These are phyloP conservation scores for Ceratocystis cacaofunesta DNA, from an alignment of 2,329 filamentous ascomycete genomes.

Conservation along the genomic window DNA sequence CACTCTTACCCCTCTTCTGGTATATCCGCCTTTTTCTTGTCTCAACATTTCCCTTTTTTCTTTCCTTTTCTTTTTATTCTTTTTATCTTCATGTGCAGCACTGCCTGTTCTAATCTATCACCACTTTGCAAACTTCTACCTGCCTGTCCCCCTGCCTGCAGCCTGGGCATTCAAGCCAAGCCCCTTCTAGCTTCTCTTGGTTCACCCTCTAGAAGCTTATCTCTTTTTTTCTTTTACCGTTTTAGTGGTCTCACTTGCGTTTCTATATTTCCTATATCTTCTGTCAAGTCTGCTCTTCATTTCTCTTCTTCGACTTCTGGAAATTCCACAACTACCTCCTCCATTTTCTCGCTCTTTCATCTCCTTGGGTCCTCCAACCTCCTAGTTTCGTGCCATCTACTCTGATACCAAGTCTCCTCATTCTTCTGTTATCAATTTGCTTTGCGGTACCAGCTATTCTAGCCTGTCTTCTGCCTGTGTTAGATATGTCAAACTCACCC, in stretches of 20 bases:
- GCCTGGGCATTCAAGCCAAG: neutral
- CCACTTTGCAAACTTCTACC: neutral
- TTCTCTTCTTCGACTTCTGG: neutral
- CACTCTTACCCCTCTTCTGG: neutral
- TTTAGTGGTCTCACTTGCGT: neutral
- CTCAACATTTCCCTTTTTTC: slow-evolving; percentile 2
- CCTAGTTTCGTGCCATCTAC: neutral
- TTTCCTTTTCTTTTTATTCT: slow-evolving; percentile 7
- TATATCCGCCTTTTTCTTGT: slow-evolving; percentile 2
- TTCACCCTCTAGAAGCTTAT: neutral
- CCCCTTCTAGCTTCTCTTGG: neutral
- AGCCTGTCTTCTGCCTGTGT: neutral
- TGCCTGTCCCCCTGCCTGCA: neutral
- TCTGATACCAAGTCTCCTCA: neutral
- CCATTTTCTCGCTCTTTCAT: neutral
- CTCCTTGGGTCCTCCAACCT: neutral
- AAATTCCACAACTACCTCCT: neutral
- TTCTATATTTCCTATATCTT: slow-evolving; percentile 6
- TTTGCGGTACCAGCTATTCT: neutral
- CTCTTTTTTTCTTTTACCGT: neutral
- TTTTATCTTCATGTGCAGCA: neutral
- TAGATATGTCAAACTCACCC: slow-evolving; percentile 5
- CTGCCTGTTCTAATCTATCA: neutral
- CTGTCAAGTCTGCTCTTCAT: neutral
- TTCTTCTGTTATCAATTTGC: neutral